A percentile compares a stretch with the other conserved stretches of the same genome.
Evolutionary conservation across 352 stramenopile species (phyloP).

Genomic region (Thraustochytrium sp.): DNA sequence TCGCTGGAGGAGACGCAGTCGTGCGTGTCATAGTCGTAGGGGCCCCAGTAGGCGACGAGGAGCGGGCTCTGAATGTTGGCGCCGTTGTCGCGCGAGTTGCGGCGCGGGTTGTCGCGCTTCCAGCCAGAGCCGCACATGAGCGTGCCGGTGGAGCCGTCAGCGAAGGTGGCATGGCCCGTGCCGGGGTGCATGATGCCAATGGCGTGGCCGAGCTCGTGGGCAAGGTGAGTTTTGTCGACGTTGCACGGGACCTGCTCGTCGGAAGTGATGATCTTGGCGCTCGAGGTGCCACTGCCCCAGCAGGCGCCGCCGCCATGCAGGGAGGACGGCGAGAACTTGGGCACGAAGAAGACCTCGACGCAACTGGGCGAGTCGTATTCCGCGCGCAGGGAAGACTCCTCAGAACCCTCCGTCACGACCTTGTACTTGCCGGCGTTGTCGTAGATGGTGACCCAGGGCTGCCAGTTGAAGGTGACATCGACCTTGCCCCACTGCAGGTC

Average conservation of each 20-base stretch:
- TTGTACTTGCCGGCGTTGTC: conserved; percentile 17
- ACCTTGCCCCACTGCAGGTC: conserved; percentile 2
- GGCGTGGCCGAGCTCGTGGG: conserved; percentile 20
- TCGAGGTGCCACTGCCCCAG: background rate
- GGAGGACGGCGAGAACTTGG: background rate
- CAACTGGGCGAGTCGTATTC: background rate
- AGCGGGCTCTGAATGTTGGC: background rate
- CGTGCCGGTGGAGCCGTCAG: background rate
- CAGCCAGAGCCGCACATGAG: conserved; percentile 25
- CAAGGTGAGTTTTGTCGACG: background rate
- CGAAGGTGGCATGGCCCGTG: background rate
- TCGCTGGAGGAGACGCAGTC: background rate
- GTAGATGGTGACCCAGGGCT: background rate
- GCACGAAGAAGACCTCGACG: conserved; percentile 7
- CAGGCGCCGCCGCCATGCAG: background rate
- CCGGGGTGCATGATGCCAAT: background rate
- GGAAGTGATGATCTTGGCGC: conserved; percentile 27
- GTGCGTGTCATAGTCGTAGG: background rate
- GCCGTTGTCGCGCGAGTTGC: conserved; percentile 17
- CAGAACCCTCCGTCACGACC: background rate
- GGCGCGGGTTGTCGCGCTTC: conserved; percentile 21
- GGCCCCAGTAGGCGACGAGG: background rate
- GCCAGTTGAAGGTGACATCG: background rate
- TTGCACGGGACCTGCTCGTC: background rate
- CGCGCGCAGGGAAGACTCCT: background rate